Evolutionary conservation across 2,329 filamentous ascomycete genomes (phyloP).

Genomic region (Helotiales sp.): DNA sequence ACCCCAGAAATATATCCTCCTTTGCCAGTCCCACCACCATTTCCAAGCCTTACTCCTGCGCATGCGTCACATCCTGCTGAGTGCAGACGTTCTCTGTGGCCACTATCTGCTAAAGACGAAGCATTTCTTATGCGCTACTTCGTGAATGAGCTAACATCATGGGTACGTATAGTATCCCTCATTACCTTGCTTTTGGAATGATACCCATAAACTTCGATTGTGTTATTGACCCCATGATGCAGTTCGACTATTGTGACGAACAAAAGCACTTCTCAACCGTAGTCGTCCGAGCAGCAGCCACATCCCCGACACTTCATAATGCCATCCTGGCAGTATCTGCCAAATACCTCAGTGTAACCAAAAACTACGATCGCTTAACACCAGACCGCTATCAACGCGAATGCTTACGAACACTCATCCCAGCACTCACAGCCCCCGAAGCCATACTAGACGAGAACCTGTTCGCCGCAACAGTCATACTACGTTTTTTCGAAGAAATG

Average conservation of each 20-base stretch:
- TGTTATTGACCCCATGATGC: too few species aligned
- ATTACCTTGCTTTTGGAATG: too few species aligned
- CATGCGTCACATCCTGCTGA: too few species aligned
- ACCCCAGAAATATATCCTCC: too few species aligned
- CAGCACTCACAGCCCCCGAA: not conserved
- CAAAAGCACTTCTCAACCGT: not conserved
- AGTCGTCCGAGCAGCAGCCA: not conserved
- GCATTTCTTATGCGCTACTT: too few species aligned
- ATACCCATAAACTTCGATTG: too few species aligned
- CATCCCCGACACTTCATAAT: not conserved
- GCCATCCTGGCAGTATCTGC: not conserved
- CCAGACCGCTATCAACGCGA: not conserved
- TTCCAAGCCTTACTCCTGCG: too few species aligned
- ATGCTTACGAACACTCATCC: not conserved
- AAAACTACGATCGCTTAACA: not conserved
- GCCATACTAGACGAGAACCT: not conserved
- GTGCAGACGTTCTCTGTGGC: too few species aligned
- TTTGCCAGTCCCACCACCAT: too few species aligned
- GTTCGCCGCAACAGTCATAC: not conserved
- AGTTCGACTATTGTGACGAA: not conserved
- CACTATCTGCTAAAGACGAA: too few species aligned
- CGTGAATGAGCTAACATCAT: too few species aligned
- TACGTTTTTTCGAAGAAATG: not conserved
- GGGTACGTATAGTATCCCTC: too few species aligned
- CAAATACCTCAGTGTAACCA: not conserved